Conservation (phyloP, 139 green algal genomes). For the Chlorella ohadii region DNA sequence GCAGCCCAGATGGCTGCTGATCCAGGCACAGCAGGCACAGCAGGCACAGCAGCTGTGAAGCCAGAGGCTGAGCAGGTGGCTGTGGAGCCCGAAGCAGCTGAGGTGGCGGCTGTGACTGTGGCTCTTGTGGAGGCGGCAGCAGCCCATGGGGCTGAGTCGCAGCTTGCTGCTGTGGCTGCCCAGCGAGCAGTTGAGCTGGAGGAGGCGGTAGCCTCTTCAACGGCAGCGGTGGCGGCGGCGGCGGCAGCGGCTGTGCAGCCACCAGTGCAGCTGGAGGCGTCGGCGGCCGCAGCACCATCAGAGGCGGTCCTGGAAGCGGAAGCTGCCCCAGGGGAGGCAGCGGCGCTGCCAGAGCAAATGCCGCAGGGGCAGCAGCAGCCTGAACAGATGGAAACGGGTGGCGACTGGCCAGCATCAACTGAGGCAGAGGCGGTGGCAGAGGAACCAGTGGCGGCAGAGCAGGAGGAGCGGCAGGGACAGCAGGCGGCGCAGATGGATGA, state of each 20-base stretch:
- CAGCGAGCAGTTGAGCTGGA: too few species aligned
- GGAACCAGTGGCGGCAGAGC: too few species aligned
- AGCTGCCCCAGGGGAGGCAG: too few species aligned
- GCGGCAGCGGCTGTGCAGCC: not conserved
- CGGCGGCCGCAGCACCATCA: not conserved
- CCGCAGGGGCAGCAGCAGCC: not conserved
- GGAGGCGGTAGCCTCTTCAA: not conserved
- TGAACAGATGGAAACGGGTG: too few species aligned
- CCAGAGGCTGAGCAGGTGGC: not conserved
- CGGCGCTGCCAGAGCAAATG: too few species aligned
- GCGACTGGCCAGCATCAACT: too few species aligned
- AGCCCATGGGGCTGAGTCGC: not conserved
- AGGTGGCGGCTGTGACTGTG: not conserved
- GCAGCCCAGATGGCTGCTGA: not conserved
- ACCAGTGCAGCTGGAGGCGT: not conserved
- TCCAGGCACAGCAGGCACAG: not conserved
- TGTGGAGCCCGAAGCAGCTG: not conserved
- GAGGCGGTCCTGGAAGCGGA: too few species aligned
- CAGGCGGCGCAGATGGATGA: not conserved
- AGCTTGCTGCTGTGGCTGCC: not conserved
- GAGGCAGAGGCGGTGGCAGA: too few species aligned
- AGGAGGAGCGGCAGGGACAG: not conserved
- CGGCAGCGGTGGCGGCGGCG: too few species aligned
- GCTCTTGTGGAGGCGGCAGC: not conserved
- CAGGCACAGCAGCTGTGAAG: not conserved